A percentile compares a stretch with the other conserved stretches of the same genome.
Evolutionary conservation across 2,329 filamentous ascomycete genomes (phyloP).

Genomic region (Zelopaecilomyces penicillatus): DNA sequence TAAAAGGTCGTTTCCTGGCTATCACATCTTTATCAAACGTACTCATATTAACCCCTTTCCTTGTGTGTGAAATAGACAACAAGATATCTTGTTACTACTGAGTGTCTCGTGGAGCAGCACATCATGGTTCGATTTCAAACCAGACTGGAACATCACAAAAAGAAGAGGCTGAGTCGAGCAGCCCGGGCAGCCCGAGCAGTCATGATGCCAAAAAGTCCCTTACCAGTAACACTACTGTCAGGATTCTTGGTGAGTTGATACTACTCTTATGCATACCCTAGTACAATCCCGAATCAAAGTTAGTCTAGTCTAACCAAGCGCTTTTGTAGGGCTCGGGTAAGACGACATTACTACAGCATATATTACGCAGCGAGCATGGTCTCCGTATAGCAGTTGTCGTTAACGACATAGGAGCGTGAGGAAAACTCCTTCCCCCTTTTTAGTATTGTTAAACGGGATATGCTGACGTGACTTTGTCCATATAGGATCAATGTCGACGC

Average conservation of each 20-base stretch:
- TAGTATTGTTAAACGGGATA: not conserved
- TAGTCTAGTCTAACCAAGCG: not conserved
- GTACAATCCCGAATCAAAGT: not conserved
- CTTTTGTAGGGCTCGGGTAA: slow-evolving; percentile 54
- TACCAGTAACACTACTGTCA: slow-evolving; percentile 27
- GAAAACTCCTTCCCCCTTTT: not conserved
- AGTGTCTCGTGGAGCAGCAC: no score
- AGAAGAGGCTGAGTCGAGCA: no score
- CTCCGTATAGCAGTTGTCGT: slow-evolving; percentile 64
- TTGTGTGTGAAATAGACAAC: no score
- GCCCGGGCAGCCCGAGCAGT: no score
- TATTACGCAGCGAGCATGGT: slow-evolving; percentile 58
- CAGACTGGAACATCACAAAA: no score
- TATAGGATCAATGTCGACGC: slow-evolving; percentile 59
- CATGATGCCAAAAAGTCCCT: slow-evolving; percentile 11
- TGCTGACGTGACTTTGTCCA: no score
- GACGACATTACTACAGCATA: slow-evolving; percentile 61
- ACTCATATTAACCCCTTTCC: no score
- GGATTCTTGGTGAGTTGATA: slow-evolving; percentile 22
- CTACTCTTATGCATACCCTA: not conserved
- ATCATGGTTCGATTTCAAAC: no score
- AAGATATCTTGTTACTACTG: no score
- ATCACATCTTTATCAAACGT: no score
- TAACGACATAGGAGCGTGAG: slow-evolving; percentile 59
- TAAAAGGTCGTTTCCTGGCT: no score